Conservation (phyloP, 2,329 filamentous ascomycete genomes). For the Cordyceps pruinosa region DNA sequence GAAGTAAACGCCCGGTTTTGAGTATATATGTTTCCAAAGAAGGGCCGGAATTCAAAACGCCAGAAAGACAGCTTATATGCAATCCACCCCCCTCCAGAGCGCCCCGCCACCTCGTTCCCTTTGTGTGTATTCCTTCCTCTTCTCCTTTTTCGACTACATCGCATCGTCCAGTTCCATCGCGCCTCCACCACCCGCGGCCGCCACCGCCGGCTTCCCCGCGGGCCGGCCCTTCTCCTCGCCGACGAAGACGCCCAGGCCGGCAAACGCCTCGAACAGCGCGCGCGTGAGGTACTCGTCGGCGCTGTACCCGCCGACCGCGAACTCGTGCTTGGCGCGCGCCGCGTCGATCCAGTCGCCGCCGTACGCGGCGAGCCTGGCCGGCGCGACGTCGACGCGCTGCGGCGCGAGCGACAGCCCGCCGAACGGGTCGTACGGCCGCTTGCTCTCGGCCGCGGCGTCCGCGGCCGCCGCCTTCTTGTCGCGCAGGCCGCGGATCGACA, state of each 20-base stretch:
- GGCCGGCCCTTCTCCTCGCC: conserved; percentile 60
- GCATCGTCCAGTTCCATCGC: conserved; percentile 45
- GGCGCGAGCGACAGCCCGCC: conserved; percentile 64
- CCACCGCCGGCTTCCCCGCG: conserved; percentile 25
- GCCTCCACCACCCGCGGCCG: conserved; percentile 22
- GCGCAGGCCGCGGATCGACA: conserved; percentile 76
- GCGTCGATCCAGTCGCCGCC: conserved; percentile 66
- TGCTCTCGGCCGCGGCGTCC: conserved; percentile 37
- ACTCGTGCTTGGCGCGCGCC: conserved; percentile 56
- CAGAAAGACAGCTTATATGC: background rate
- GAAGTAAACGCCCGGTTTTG: background rate
- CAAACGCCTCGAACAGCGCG: conserved; percentile 81
- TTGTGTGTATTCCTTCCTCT: no score
- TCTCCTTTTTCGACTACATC: no score
- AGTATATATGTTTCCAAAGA: background rate
- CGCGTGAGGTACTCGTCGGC: conserved; percentile 74
- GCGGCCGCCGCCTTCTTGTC: conserved; percentile 40
- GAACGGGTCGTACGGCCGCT: conserved; percentile 83
- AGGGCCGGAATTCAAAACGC: background rate
- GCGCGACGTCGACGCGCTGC: conserved; percentile 58
- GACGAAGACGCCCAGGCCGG: conserved; percentile 80
- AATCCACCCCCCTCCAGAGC: background rate
- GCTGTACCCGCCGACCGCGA: conserved; percentile 75
- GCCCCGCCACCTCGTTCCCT: no score
- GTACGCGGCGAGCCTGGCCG: conserved; percentile 53